Evolutionary conservation across 2,329 filamentous ascomycete species (phyloP).

Genomic region (Cytospora piceicola): DNA sequence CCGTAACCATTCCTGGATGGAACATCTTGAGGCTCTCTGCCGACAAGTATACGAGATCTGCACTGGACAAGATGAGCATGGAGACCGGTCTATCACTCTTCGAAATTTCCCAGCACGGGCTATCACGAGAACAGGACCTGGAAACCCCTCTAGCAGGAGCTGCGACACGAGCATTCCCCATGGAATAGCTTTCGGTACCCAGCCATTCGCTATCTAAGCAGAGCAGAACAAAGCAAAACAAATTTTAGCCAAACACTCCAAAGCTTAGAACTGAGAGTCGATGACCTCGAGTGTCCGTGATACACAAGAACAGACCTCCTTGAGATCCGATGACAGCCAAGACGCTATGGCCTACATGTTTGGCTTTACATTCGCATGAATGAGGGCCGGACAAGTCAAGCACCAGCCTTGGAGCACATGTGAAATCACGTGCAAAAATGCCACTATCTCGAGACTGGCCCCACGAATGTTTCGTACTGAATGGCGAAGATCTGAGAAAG

Average conservation of each 20-base stretch:
- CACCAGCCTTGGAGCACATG: not conserved
- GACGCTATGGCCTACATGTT: not conserved
- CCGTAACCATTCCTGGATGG: constrained; percentile 5
- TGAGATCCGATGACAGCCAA: not conserved
- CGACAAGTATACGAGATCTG: constrained; percentile 13
- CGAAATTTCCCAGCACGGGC: constrained; percentile 10
- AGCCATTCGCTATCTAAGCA: constrained; percentile 23
- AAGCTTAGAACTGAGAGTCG: constrained; percentile 5
- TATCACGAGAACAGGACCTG: constrained; percentile 16
- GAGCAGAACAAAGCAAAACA: constrained; percentile 20
- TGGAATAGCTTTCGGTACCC: constrained; percentile 9
- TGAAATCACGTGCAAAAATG: not conserved
- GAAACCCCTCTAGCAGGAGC: constrained; percentile 11
- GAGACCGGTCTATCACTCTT: constrained; percentile 9
- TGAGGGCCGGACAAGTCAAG: not conserved
- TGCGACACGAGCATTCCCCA: constrained; percentile 19
- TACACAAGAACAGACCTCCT: constrained; percentile 10
- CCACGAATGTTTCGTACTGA: not conserved
- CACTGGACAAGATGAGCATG: constrained; percentile 23
- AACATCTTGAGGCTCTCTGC: constrained; percentile 17
- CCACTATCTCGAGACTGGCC: not conserved
- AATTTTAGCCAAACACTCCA: constrained; percentile 20
- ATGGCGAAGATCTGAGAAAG: not conserved
- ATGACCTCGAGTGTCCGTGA: constrained; percentile 20
- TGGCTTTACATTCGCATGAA: not conserved